A percentile compares a stretch with the other conserved stretches of the same genome.
phyloP scores from a whole-genome alignment of 192 early-diverging fungal genomes.

The Gigaspora rosea region DNA sequence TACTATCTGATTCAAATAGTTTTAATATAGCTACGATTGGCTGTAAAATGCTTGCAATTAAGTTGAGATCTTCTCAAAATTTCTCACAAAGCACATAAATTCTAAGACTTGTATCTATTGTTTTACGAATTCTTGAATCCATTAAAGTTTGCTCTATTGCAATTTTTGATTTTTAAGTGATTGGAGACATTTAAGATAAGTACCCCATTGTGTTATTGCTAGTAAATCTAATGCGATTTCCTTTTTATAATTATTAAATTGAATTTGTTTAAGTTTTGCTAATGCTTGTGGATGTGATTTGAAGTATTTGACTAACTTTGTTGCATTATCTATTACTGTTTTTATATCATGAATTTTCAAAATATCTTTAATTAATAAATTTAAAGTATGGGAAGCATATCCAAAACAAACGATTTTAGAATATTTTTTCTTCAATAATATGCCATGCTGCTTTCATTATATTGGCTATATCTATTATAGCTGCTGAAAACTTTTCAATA shows the following conservation, averaged over 20 bases:
- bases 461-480: too few relatives aligned
- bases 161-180: background rate
- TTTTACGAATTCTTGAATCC: background rate
- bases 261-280: background rate
- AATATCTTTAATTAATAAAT: too few relatives aligned
- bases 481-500: too few relatives aligned
- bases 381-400: too few relatives aligned
- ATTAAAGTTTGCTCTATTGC: background rate
- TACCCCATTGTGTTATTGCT: background rate
- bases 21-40: background rate
- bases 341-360: too few relatives aligned
- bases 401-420: too few relatives aligned
- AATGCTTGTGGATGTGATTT: background rate
- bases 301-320: background rate
- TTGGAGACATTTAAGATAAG: background rate
- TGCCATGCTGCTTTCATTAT: too few relatives aligned
- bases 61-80: background rate
- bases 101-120: too few relatives aligned
- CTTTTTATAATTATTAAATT: background rate
- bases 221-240: slow-evolving; percentile 4
- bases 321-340: too few relatives aligned
- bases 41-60: background rate
- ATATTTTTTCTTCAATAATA: too few relatives aligned
- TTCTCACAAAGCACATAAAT: too few relatives aligned
- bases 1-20: slow-evolving; percentile 6